Percentiles rank a stretch among this genome's conserved stretches.
These are phyloP conservation scores for Bretschneidera sinensis DNA, from an alignment of 345 rosid genomes.

Conservation along the genomic window DNA sequence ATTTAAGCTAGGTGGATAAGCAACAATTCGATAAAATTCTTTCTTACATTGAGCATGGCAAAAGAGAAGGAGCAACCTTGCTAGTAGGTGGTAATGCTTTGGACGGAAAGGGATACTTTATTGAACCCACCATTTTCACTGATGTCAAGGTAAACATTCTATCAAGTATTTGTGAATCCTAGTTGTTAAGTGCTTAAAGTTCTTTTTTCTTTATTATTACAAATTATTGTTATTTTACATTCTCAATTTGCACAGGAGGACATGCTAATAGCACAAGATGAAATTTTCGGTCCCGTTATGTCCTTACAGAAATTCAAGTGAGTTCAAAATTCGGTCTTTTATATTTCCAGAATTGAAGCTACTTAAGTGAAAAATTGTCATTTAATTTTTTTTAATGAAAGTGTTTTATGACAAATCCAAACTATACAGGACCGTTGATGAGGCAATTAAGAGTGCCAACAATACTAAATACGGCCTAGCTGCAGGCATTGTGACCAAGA, in stretches of 20 bases:
- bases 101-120: constrained; percentile 53
- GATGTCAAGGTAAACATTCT: constrained; percentile 46
- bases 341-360: no score
- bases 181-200: no score
- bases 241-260: constrained; percentile 48
- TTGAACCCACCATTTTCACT: constrained; percentile 62
- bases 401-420: no score
- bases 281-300: constrained; percentile 84
- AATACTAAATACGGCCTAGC: constrained; percentile 69
- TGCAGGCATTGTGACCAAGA: constrained; percentile 64
- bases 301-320: constrained; percentile 74
- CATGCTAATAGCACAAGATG: constrained; percentile 61
- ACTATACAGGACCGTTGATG: constrained; percentile 71
- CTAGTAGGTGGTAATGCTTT: constrained; percentile 55
- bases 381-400: no score
- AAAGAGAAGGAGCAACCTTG: constrained; percentile 68
- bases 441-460: constrained; percentile 60
- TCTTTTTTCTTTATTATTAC: neutral
- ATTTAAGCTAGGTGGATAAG: constrained; percentile 51
- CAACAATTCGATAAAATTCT: constrained; percentile 51
- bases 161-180: no score
- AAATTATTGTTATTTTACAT: no score
- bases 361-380: no score
- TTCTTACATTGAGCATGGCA: constrained; percentile 63
- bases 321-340: no score